These are phyloP conservation scores for Eremomyces bilateralis DNA, from an alignment of 495 filamentous ascomycete species.

Conservation along the genomic window DNA sequence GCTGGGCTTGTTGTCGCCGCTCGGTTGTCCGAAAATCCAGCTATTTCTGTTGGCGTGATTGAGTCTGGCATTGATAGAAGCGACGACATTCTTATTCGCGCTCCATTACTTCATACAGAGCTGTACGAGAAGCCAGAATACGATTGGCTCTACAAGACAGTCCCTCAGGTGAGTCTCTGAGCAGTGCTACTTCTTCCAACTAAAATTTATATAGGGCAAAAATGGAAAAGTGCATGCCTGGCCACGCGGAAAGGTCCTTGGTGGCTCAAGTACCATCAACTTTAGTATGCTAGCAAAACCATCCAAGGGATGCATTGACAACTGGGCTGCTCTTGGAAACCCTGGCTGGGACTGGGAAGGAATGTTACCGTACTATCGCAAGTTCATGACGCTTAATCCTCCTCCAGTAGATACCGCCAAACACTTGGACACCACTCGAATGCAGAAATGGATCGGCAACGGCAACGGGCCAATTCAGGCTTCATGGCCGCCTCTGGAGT, in stretches of 20 bases:
- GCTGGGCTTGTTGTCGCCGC: slow-evolving; percentile 1
- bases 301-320: slow-evolving; percentile 24
- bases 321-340: slow-evolving; percentile 33
- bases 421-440: slow-evolving; percentile 9
- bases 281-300: slow-evolving; percentile 26
- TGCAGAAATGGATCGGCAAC: slow-evolving; percentile 23
- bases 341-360: slow-evolving; percentile 28
- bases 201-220: slow-evolving; percentile 4
- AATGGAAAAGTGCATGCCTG: slow-evolving; percentile 6
- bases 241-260: slow-evolving; percentile 31
- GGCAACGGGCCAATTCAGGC: slow-evolving; percentile 16
- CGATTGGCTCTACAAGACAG: slow-evolving; percentile 31
- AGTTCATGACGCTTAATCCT: slow-evolving; percentile 23
- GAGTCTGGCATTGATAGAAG: slow-evolving; percentile 1
- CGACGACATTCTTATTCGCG: neutral
- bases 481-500: no score
- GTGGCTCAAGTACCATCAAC: slow-evolving; percentile 35
- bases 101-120: neutral
- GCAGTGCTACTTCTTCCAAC: neutral
- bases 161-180: slow-evolving; percentile 23
- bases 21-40: slow-evolving; percentile 1
- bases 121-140: slow-evolving; percentile 22
- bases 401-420: slow-evolving; percentile 13
- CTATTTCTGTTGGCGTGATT: neutral
- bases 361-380: slow-evolving; percentile 24